Evolutionary conservation across 2,329 filamentous ascomycete species (phyloP).

Genomic region (Leptoxyphium fumago): DNA sequence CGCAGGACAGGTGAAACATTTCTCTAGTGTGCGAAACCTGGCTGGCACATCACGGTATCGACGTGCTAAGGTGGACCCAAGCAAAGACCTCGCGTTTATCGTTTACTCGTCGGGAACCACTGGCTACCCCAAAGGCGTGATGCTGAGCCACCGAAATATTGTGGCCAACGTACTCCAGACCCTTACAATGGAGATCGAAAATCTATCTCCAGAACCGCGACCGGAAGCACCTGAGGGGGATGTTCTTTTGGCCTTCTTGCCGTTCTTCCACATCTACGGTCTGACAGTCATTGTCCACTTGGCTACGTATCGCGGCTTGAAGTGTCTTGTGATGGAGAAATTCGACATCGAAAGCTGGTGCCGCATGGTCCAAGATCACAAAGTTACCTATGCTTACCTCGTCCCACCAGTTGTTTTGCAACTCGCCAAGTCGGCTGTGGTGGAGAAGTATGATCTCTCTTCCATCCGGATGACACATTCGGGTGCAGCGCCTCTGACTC

Average conservation of each 20-base stretch:
- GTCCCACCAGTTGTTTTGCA: slow-evolving; percentile 73
- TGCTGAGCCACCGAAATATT: slow-evolving; percentile 71
- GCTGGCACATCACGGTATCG: slow-evolving; percentile 44
- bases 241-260: slow-evolving; percentile 61
- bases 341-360: slow-evolving; percentile 77
- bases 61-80: slow-evolving; percentile 48
- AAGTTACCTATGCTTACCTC: slow-evolving; percentile 65
- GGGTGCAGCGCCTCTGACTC: slow-evolving; percentile 71
- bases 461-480: slow-evolving; percentile 72
- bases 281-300: slow-evolving; percentile 60
- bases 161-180: slow-evolving; percentile 49
- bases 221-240: slow-evolving; percentile 45
- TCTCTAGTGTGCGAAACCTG: slow-evolving; percentile 52
- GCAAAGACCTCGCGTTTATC: slow-evolving; percentile 64
- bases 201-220: slow-evolving; percentile 40
- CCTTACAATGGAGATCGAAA: slow-evolving; percentile 19
- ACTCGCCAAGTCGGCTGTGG: slow-evolving; percentile 62
- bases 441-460: slow-evolving; percentile 68
- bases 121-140: slow-evolving; percentile 80
- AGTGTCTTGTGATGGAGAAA: slow-evolving; percentile 56
- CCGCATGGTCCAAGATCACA: slow-evolving; percentile 56
- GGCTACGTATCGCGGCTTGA: slow-evolving; percentile 48
- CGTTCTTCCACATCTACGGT: slow-evolving; percentile 85
- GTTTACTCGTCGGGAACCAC: slow-evolving; percentile 87
- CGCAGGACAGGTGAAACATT: slow-evolving; percentile 50